These are phyloP conservation scores for Myrica gale DNA, from an alignment of 306 rosid genomes.

Conservation along the genomic window DNA sequence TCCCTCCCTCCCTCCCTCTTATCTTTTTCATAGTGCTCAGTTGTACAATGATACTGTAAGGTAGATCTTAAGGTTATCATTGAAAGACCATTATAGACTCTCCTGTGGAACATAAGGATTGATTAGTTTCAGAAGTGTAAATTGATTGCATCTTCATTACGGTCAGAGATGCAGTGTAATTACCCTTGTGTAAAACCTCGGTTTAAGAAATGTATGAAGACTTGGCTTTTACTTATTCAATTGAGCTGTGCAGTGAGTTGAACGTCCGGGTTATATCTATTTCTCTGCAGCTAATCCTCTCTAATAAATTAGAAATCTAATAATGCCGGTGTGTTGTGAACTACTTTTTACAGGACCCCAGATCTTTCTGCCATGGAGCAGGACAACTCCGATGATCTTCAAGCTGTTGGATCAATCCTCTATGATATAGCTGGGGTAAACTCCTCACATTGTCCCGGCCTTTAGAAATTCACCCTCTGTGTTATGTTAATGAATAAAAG, in stretches of 20 bases:
- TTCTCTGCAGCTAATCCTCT: neutral
- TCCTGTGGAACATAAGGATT: neutral
- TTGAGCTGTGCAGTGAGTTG: neutral
- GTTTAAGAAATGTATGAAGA: neutral
- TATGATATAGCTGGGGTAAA: slow-evolving; percentile 68
- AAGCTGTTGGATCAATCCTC: slow-evolving; percentile 62
- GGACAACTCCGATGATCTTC: slow-evolving; percentile 71
- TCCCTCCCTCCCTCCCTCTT: neutral
- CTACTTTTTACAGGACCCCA: slow-evolving; percentile 60
- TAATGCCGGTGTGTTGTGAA: slow-evolving; percentile 10
- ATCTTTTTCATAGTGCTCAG: neutral
- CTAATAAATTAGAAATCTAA: neutral
- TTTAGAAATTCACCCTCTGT: slow-evolving; percentile 8
- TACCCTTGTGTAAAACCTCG: neutral
- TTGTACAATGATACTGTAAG: neutral
- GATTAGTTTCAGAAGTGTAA: neutral
- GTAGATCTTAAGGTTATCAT: no score
- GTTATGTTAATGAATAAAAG: neutral
- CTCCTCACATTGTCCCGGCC: neutral
- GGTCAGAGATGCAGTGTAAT: neutral
- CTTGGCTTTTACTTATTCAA: neutral
- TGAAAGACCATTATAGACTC: neutral
- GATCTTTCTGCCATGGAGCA: slow-evolving; percentile 81
- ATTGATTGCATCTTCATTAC: neutral
- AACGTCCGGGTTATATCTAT: neutral